These are phyloP conservation scores for Picea abies DNA, from an alignment of 83 land plant species.

Conservation along the genomic window DNA sequence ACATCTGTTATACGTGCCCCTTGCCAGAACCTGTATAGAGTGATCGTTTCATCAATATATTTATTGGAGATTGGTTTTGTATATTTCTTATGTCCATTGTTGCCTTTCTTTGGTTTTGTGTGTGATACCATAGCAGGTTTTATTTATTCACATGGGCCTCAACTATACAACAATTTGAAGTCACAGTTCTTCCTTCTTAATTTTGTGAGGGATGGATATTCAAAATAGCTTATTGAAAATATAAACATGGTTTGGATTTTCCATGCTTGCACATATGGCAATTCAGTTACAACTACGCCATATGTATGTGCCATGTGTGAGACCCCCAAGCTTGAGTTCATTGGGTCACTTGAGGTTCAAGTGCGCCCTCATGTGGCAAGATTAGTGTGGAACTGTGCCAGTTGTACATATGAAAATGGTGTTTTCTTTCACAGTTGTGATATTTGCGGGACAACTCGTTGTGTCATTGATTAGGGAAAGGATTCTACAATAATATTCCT, in stretches of 20 bases:
- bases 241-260: conserved; percentile 1
- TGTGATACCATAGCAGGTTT: conserved; percentile 5
- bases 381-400: conserved; percentile 14
- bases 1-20: neutral
- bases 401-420: conserved; percentile 13
- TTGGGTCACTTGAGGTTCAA: neutral
- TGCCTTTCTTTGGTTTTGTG: conserved; percentile 1
- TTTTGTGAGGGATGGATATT: neutral
- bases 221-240: neutral
- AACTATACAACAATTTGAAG: conserved; percentile 1
- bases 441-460: neutral
- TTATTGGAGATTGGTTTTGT: conserved; percentile 3
- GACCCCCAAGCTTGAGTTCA: neutral
- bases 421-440: conserved; percentile 6
- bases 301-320: conserved; percentile 1
- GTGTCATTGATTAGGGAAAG: neutral
- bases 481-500: too few relatives aligned
- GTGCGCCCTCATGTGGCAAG: neutral
- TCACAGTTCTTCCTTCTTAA: neutral
- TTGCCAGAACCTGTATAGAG: neutral
- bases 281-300: neutral
- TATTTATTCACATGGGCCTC: conserved; percentile 1
- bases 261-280: conserved; percentile 12
- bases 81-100: neutral
- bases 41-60: neutral